Conservation (phyloP, 192 early-diverging fungal genomes). For the Mortierella alpina region DNA sequence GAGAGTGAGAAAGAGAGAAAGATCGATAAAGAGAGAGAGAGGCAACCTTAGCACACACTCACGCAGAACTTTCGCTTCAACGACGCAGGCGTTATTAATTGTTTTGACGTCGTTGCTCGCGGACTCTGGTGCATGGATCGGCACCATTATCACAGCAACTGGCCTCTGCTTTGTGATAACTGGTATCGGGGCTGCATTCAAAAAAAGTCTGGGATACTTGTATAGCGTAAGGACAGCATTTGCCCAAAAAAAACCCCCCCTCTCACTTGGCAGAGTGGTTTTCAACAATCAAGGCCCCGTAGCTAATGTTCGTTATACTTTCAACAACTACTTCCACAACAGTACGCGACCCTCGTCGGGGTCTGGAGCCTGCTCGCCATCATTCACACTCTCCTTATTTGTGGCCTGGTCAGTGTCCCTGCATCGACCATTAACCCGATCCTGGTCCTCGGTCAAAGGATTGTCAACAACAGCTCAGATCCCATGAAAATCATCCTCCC, state of each 20-base stretch:
- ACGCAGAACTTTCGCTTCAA: no score
- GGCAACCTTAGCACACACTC: neutral
- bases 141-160: slow-evolving; percentile 17
- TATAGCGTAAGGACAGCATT: slow-evolving; percentile 32
- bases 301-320: neutral
- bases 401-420: slow-evolving; percentile 10
- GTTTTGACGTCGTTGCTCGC: slow-evolving; percentile 17
- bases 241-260: neutral
- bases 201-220: slow-evolving; percentile 36
- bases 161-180: slow-evolving; percentile 30
- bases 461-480: slow-evolving; percentile 5
- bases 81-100: neutral
- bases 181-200: slow-evolving; percentile 44
- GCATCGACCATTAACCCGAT: slow-evolving; percentile 13
- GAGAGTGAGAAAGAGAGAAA: neutral
- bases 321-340: neutral
- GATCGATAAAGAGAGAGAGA: neutral
- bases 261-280: neutral
- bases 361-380: slow-evolving; percentile 29
- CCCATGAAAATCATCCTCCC: slow-evolving; percentile 13
- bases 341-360: slow-evolving; percentile 39
- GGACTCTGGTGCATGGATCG: slow-evolving; percentile 38
- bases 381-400: slow-evolving; percentile 23
- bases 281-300: neutral
- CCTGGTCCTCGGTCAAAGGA: slow-evolving; percentile 23